Evolutionary conservation across 148 eudicot species (phyloP).

Genomic region (Chenopodium formosanum): DNA sequence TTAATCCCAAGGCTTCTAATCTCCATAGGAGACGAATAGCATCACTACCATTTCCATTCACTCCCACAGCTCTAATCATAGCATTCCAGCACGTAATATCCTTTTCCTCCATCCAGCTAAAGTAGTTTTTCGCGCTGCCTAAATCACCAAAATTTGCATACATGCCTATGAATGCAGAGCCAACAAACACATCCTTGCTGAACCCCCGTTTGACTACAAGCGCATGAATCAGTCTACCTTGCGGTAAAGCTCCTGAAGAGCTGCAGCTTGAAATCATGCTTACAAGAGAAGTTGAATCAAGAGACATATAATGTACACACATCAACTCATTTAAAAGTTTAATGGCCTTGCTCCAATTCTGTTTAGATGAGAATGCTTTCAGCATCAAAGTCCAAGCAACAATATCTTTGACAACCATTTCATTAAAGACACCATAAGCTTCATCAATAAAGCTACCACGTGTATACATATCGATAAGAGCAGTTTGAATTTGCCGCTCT

Average conservation of each 20-base stretch:
- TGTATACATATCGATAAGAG: slow-evolving; percentile 48
- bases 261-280: slow-evolving; percentile 47
- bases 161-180: slow-evolving; percentile 51
- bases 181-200: slow-evolving; percentile 40
- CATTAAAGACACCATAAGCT: slow-evolving; percentile 44
- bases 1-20: slow-evolving; percentile 39
- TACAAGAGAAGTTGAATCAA: slow-evolving; percentile 44
- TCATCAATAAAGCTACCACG: slow-evolving; percentile 31
- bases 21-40: slow-evolving; percentile 38
- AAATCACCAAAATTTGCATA: slow-evolving; percentile 41
- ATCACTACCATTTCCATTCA: slow-evolving; percentile 39
- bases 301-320: slow-evolving; percentile 22
- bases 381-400: slow-evolving; percentile 63
- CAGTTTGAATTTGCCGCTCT: slow-evolving; percentile 41
- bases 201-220: slow-evolving; percentile 43
- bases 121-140: slow-evolving; percentile 34
- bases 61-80: slow-evolving; percentile 49
- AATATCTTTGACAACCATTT: slow-evolving; percentile 43
- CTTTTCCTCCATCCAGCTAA: slow-evolving; percentile 39
- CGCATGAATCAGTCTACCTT: slow-evolving; percentile 40
- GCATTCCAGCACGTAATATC: slow-evolving; percentile 62
- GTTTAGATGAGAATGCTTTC: slow-evolving; percentile 41
- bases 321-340: slow-evolving; percentile 42
- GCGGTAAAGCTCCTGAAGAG: slow-evolving; percentile 38
- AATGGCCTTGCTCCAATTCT: slow-evolving; percentile 34